Conservation (phyloP, 257 asterid genomes). For the Handroanthus guayacan region DNA sequence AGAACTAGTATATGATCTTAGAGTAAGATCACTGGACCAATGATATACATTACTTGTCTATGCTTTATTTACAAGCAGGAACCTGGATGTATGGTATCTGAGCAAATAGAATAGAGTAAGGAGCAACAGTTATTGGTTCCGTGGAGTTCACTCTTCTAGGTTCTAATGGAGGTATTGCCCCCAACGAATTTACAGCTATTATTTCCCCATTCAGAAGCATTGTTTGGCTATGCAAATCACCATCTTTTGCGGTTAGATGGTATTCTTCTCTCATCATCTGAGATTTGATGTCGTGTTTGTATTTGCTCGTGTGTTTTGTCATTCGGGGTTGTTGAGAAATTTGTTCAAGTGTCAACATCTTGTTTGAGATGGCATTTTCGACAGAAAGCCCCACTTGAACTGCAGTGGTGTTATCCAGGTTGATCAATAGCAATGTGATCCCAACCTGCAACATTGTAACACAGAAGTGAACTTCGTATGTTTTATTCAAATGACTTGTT, state of each 20-base stretch:
- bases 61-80: constrained; percentile 62
- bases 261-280: constrained; percentile 66
- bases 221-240: constrained; percentile 79
- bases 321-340: constrained; percentile 23
- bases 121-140: constrained; percentile 60
- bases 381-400: constrained; percentile 58
- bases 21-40: background rate
- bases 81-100: constrained; percentile 60
- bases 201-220: constrained; percentile 73
- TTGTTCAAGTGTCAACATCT: constrained; percentile 36
- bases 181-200: constrained; percentile 54
- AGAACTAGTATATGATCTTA: background rate
- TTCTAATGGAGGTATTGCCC: constrained; percentile 65
- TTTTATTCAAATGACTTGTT: background rate
- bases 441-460: constrained; percentile 54
- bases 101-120: constrained; percentile 75
- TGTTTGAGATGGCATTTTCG: constrained; percentile 40
- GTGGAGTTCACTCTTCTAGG: constrained; percentile 51
- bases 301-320: constrained; percentile 5
- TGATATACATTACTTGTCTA: background rate
- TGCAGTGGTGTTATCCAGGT: constrained; percentile 61
- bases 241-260: constrained; percentile 72
- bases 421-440: constrained; percentile 75
- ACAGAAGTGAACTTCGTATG: background rate
- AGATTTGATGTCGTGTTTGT: constrained; percentile 15